Base-by-base conservation (phyloP, 202 grass and related monocot species). In the Zoysia matrella region DNA sequence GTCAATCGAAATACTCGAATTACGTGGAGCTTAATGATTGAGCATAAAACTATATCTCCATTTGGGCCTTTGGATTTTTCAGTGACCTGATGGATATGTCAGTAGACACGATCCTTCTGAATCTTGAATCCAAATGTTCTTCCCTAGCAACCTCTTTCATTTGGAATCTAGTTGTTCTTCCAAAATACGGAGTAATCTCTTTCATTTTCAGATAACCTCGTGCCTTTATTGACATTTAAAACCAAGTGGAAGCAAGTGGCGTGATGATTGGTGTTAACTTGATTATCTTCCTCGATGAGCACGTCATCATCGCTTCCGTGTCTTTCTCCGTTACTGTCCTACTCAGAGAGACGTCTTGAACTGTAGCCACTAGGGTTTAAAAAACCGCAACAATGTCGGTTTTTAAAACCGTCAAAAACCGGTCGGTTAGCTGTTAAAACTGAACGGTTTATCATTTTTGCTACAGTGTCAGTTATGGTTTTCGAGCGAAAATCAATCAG, bases 321-420 rank as follows among this genome's bases (percentile, higher is more conserved):
- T 60, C 60, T 30, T 45, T 73, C 72, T 79, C 60, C 1, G 48
- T 79, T 79, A 54, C 11, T 43, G 76, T 85, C 69, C 9, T 69
- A 56, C 52, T 75, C 62, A 15, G 10, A 11, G 77, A 86, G 4
- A 47, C 76, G 76, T 80, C 69, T 67, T 65, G 57, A 49, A 57
- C 69, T 6, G n/a, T 57, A 13, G n/a, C n/a, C n/a, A n/a, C n/a
- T n/a, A n/a, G n/a, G n/a, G n/a, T n/a, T n/a, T n/a, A n/a, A n/a
- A n/a, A n/a, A n/a, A n/a, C n/a, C n/a, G n/a, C n/a, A n/a, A n/a
- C n/a, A n/a, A n/a, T n/a, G n/a, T n/a, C n/a, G n/a, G n/a, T n/a
- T n/a, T n/a, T n/a, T n/a, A n/a, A n/a, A n/a, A n/a, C n/a, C n/a
- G n/a, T n/a, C n/a, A n/a, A n/a, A n/a, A n/a, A n/a, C n/a, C n/a